These are phyloP conservation scores for Ceratobasidium sp. DNA, from an alignment of 1,284 basidiomycete species.

Conservation along the genomic window DNA sequence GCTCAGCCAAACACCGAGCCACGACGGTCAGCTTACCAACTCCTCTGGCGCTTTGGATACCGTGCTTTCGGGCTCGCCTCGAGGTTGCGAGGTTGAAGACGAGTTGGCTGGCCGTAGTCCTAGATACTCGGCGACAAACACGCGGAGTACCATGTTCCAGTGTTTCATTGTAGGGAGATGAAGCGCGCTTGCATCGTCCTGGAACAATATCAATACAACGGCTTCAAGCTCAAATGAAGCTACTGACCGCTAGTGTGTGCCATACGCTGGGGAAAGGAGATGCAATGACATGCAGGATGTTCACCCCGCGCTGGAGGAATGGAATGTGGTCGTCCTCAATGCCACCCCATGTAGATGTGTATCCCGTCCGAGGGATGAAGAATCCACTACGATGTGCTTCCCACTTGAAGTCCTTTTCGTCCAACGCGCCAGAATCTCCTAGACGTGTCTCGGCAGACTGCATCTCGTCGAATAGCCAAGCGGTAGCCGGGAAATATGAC, in stretches of 20 bases:
- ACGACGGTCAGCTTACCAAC: conserved; percentile 6
- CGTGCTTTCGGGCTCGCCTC: conserved; percentile 13
- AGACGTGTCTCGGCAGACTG: conserved; percentile 70
- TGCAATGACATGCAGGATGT: conserved; percentile 88
- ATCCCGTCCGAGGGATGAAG: conserved; percentile 60
- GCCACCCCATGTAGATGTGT: conserved; percentile 58
- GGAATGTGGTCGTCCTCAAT: conserved; percentile 97
- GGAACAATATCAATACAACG: conserved; percentile 26
- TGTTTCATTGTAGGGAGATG: conserved; percentile 85
- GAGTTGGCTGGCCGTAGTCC: conserved; percentile 54
- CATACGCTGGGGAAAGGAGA: conserved; percentile 90
- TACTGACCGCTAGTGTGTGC: conserved; percentile 79
- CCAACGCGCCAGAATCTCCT: conserved; percentile 62
- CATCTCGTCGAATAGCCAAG: conserved; percentile 86
- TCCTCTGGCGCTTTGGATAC: conserved; percentile 21
- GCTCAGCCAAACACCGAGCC: neutral
- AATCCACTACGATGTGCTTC: conserved; percentile 55
- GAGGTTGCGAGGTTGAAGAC: conserved; percentile 8
- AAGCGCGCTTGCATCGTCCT: conserved; percentile 90
- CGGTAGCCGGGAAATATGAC: conserved; percentile 86
- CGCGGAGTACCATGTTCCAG: conserved; percentile 88
- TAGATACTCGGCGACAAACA: conserved; percentile 92
- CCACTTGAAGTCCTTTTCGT: conserved; percentile 53
- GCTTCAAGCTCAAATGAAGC: neutral
- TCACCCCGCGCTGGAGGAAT: conserved; percentile 85